These are phyloP conservation scores for Dryas alaskensis DNA, from an alignment of 306 rosid species.

Conservation along the genomic window DNA sequence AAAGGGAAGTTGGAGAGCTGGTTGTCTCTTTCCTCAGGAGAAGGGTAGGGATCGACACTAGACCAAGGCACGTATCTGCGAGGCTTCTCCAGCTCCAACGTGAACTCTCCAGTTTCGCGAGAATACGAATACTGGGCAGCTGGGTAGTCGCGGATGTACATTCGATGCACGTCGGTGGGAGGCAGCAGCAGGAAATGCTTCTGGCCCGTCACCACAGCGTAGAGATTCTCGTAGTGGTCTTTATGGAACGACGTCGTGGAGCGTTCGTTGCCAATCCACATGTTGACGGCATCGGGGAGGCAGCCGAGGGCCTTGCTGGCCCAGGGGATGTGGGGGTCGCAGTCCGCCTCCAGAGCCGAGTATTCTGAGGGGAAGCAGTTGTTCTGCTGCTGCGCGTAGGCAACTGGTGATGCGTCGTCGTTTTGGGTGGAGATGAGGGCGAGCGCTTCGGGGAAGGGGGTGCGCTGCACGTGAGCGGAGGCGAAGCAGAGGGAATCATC, in stretches of 20 bases:
- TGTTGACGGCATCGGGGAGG: constrained; percentile 70
- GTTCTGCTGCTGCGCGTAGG: constrained; percentile 79
- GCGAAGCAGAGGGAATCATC: constrained; percentile 35
- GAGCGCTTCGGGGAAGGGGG: constrained; percentile 36
- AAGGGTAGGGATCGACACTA: constrained; percentile 73
- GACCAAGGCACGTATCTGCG: constrained; percentile 74
- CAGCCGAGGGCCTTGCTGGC: constrained; percentile 67
- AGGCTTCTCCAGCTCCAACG: constrained; percentile 61
- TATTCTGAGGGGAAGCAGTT: constrained; percentile 72
- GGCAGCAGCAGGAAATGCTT: constrained; percentile 76
- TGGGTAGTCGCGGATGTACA: constrained; percentile 63
- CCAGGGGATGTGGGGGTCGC: constrained; percentile 61
- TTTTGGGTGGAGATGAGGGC: constrained; percentile 24
- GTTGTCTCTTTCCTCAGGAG: constrained; percentile 34
- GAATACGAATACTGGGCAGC: constrained; percentile 59
- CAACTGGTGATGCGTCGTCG: constrained; percentile 28
- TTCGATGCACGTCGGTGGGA: constrained; percentile 72
- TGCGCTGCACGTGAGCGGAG: constrained; percentile 31
- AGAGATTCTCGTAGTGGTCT: constrained; percentile 84
- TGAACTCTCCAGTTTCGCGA: constrained; percentile 53
- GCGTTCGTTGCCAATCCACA: constrained; percentile 65
- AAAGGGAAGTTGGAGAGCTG: constrained; percentile 54
- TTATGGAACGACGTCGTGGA: constrained; percentile 72
- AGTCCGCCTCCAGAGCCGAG: constrained; percentile 48
- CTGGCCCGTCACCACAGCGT: constrained; percentile 69